These are phyloP conservation scores for Aspergillus niger DNA, from an alignment of 2,329 filamentous ascomycete genomes.

Conservation along the genomic window DNA sequence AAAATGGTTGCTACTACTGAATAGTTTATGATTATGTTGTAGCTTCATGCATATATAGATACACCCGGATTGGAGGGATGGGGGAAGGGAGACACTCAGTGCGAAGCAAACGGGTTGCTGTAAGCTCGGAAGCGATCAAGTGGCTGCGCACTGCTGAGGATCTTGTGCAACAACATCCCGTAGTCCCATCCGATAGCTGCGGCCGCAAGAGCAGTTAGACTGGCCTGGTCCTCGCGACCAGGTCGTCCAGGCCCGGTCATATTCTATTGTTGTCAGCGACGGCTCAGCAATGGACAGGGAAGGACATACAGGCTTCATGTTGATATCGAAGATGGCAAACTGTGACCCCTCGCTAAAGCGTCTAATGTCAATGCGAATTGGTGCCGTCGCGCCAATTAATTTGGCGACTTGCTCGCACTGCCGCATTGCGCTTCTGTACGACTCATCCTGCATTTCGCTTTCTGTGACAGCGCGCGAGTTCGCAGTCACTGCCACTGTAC, in stretches of 20 bases:
- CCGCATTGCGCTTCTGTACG: constrained; percentile 1
- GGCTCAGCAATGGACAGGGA: constrained; percentile 16
- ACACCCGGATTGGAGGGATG: neutral
- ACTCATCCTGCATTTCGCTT: constrained; percentile 3
- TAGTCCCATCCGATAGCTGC: constrained; percentile 49
- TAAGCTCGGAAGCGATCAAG: constrained; percentile 16
- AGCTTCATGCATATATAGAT: too few relatives aligned
- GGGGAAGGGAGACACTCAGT: neutral
- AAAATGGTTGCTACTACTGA: constrained; percentile 22
- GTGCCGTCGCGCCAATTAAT: constrained; percentile 4
- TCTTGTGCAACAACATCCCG: constrained; percentile 38
- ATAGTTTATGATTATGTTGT: neutral
- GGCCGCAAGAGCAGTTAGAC: constrained; percentile 50
- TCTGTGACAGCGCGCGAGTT: constrained; percentile 5
- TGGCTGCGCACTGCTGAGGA: constrained; percentile 28
- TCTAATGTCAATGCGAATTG: constrained; percentile 6
- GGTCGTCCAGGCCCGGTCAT: constrained; percentile 53
- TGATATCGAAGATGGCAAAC: constrained; percentile 11
- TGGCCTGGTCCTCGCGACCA: constrained; percentile 52
- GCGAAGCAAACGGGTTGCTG: constrained; percentile 11
- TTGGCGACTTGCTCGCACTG: constrained; percentile 2
- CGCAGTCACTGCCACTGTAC: constrained; percentile 40
- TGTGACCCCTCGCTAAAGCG: neutral
- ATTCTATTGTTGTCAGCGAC: constrained; percentile 33
- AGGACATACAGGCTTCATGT: constrained; percentile 20